Conservation (phyloP, 139 green algal genomes). For the Tetraselmis chui region DNA sequence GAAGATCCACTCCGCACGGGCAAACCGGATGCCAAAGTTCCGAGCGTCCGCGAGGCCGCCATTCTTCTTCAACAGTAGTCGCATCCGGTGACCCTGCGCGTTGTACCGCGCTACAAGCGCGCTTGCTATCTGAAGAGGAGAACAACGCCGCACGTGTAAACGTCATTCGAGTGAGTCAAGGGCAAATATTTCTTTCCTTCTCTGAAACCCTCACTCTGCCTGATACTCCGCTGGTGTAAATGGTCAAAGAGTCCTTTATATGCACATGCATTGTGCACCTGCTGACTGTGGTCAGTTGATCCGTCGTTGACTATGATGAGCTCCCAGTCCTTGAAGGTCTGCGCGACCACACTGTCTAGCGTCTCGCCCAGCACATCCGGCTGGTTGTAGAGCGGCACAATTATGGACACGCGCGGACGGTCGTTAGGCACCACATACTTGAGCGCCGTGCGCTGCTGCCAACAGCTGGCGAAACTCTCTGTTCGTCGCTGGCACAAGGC, state of each 20-base stretch:
- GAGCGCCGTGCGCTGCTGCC: conserved; percentile 3
- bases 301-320: conserved; percentile 27
- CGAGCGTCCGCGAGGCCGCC: conserved; percentile 31
- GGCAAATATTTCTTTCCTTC: too few species aligned
- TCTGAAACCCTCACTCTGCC: too few species aligned
- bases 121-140: too few species aligned
- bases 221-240: too few species aligned
- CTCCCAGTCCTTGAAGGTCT: conserved; percentile 22
- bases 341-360: conserved; percentile 14
- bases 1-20: conserved; percentile 25
- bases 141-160: too few species aligned
- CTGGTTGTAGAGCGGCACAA: conserved; percentile 28
- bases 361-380: conserved; percentile 14
- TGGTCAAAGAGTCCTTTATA: too few species aligned
- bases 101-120: background rate
- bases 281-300: conserved; percentile 21
- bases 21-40: conserved; percentile 19
- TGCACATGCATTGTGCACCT: too few species aligned
- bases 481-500: background rate
- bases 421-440: background rate
- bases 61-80: conserved; percentile 26
- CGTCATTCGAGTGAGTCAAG: too few species aligned
- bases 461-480: background rate
- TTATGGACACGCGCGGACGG: conserved; percentile 10
- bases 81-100: conserved; percentile 6